Base-by-base conservation (phyloP, 768 basidiomycete genomes). In the Tylopilus subfusipes region DNA sequence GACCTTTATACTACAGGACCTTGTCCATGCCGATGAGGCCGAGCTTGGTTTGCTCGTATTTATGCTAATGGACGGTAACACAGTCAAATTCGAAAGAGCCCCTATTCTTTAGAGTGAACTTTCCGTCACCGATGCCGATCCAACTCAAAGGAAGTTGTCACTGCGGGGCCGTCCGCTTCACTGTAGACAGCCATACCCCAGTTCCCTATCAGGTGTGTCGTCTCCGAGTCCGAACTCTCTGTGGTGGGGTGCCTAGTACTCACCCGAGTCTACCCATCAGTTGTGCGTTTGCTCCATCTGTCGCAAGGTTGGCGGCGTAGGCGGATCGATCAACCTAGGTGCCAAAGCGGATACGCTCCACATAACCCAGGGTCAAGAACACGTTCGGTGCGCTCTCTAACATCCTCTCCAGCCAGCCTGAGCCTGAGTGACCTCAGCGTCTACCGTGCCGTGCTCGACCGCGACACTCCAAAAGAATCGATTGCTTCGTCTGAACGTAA, bases 271-370 rank as follows among this genome's bases (percentile, higher is more conserved):
- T 19, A 2, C 27, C 4, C 5, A 13, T 4, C 18, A 53, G 81
- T 64, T 86, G 30, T 87, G 85, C 60, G 49, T 81, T 6, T 87
- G 85, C 63, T 85, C 83, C 31, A 85, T 87, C 56, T 87, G 85
- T 62, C 80, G 85, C 53, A 87, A 87, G 66, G 82, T 85, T 11
- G 84, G 84, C 36, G 85, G 85, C 14, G 71, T 71, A 0, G 83
- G 84, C 13, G 85, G 85, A 0, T 81, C 83, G 2, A 77, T 86
- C 64, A 86, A 86, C 56, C 78, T 87, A n/a, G 81, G 83, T 22
- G 85, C 77, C 1, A 69, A 78, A 43, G 72, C 72, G 14, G 65
- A 80, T 1, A 81, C 81, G 0, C 68, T 87, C 45, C 68, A 78
- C 38, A 63, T 86, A 39, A 73, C 78, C 48, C 59, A 70, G 31